Conservation (phyloP, 257 asterid genomes). For the Solanum verrucosum region DNA sequence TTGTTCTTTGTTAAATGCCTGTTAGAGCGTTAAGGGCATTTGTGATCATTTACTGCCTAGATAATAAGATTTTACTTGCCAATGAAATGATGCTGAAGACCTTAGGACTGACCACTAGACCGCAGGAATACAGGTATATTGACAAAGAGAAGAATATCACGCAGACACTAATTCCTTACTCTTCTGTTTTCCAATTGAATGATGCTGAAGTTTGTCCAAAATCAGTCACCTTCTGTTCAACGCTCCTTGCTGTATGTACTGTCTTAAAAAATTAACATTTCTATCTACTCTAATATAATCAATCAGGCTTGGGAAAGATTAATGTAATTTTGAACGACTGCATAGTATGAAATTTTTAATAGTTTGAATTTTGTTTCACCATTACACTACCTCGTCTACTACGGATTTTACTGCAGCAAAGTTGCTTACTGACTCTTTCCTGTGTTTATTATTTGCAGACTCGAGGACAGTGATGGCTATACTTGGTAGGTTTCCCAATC, state of each 20-base stretch:
- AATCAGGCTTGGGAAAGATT: neutral
- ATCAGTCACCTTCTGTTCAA: neutral
- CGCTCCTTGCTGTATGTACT: neutral
- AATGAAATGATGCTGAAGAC: neutral
- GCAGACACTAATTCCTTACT: neutral
- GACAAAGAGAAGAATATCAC: neutral
- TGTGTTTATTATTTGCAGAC: slow-evolving; percentile 39
- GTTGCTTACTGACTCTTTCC: slow-evolving; percentile 4
- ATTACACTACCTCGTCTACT: neutral
- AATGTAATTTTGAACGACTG: neutral
- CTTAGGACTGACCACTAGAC: neutral
- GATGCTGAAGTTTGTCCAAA: neutral
- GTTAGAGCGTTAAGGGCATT: neutral
- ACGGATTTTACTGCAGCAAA: neutral
- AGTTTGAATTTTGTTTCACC: neutral
- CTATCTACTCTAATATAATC: neutral
- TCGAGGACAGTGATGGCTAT: slow-evolving; percentile 97
- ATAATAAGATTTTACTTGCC: neutral
- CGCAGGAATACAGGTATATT: neutral
- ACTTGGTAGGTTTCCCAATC: slow-evolving; percentile 43
- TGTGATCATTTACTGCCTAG: neutral
- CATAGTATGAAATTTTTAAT: neutral
- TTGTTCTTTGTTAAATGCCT: neutral
- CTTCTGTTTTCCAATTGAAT: neutral
- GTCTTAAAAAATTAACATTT: neutral